phyloP scores from a whole-genome alignment of 2,329 filamentous ascomycete genomes.

The Fonsecaea monophora region DNA sequence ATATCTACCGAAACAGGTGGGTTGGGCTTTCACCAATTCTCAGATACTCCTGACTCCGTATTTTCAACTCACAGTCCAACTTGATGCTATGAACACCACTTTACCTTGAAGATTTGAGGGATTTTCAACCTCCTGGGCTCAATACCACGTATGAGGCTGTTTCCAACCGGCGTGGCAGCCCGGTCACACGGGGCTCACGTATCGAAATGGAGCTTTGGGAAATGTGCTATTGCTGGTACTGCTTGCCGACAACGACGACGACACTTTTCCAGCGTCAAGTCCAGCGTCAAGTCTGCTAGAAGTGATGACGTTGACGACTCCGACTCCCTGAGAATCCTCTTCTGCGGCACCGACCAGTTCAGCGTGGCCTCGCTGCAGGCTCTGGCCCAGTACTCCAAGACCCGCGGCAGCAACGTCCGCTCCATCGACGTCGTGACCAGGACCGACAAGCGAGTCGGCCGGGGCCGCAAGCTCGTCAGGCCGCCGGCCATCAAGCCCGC shows the following conservation, averaged over 20 bases:
- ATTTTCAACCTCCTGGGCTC: neutral
- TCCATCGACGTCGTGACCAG: constrained; percentile 87
- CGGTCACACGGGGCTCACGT: neutral
- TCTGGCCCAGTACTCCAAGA: constrained; percentile 66
- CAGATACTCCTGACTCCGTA: neutral
- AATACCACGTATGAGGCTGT: constrained; percentile 17
- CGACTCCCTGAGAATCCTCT: constrained; percentile 77
- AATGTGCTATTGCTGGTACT: neutral
- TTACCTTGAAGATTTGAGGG: neutral
- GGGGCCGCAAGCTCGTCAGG: constrained; percentile 72
- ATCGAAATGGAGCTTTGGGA: neutral
- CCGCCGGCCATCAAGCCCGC: constrained; percentile 74
- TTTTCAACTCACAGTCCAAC: neutral
- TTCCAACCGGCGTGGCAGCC: neutral
- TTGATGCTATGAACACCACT: neutral
- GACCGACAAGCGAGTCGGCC: constrained; percentile 77
- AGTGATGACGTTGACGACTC: neutral
- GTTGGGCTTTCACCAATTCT: neutral
- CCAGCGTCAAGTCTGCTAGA: neutral
- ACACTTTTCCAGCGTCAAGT: constrained; percentile 12
- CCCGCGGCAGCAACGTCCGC: constrained; percentile 63
- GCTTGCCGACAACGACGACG: neutral
- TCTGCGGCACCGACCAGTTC: constrained; percentile 92
- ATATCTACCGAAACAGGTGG: neutral
- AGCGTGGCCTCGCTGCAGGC: constrained; percentile 78